Conservation (phyloP, 805 yeast species). For the Torulaspora indica region DNA sequence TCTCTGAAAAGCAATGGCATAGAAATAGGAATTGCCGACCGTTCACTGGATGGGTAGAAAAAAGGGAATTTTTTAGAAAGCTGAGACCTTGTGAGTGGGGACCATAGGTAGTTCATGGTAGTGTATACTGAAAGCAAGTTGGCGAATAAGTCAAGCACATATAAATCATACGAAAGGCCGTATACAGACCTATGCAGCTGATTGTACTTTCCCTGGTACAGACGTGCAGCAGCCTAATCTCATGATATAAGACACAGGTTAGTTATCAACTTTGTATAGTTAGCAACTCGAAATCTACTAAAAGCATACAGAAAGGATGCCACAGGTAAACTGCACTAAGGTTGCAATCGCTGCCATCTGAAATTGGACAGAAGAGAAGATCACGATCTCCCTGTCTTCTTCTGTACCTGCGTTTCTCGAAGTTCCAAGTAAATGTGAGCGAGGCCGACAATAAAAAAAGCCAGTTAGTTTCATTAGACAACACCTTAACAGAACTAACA, state of each 20-base stretch:
- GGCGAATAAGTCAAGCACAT: conserved; percentile 19
- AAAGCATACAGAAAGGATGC: conserved; percentile 12
- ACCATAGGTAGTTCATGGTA: conserved; percentile 26
- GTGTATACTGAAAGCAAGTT: conserved; percentile 20
- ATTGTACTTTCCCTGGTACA: conserved; percentile 28
- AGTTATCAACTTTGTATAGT: neutral
- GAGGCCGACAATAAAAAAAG: neutral
- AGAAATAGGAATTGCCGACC: conserved; percentile 25
- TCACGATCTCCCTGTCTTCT: neutral
- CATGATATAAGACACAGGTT: neutral
- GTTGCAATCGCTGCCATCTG: conserved; percentile 1
- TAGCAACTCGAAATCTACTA: neutral
- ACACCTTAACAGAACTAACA: neutral
- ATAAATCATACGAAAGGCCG: conserved; percentile 39
- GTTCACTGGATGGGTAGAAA: conserved; percentile 19
- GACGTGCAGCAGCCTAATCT: conserved; percentile 16
- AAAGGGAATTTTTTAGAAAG: conserved; percentile 37
- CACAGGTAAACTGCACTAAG: conserved; percentile 11
- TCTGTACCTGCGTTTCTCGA: neutral
- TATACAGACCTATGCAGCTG: conserved; percentile 34
- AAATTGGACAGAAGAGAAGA: neutral
- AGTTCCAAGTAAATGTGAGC: neutral
- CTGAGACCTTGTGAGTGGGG: conserved; percentile 25
- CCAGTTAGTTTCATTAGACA: neutral
- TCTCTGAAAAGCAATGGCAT: conserved; percentile 20